These are phyloP conservation scores for Helenozyma rhizophorensis DNA, from an alignment of 805 yeast genomes.

Conservation along the genomic window DNA sequence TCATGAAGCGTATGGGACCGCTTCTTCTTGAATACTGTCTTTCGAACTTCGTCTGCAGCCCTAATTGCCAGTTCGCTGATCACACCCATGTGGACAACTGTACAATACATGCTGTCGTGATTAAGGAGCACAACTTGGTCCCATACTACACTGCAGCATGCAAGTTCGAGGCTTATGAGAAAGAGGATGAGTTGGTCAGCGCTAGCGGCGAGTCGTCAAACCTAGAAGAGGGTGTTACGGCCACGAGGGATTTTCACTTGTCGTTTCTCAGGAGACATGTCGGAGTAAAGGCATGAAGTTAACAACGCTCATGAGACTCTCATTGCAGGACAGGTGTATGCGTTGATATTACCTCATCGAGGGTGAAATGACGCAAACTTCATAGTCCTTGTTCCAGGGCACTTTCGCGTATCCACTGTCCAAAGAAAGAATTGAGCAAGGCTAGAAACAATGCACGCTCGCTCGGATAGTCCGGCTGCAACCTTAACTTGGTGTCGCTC, in stretches of 20 bases:
- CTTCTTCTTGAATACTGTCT: slow-evolving; percentile 21
- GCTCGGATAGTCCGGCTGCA: too few species aligned
- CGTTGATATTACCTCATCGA: too few species aligned
- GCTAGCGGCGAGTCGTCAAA: slow-evolving; percentile 11
- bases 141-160: slow-evolving; percentile 40
- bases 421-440: too few species aligned
- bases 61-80: slow-evolving; percentile 1
- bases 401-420: too few species aligned
- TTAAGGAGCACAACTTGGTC: slow-evolving; percentile 47
- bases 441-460: too few species aligned
- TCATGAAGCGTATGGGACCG: slow-evolving; percentile 37
- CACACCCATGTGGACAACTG: slow-evolving; percentile 15
- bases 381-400: too few species aligned
- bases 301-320: too few species aligned
- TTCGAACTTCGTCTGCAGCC: slow-evolving; percentile 12
- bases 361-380: too few species aligned
- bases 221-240: slow-evolving; percentile 37
- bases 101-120: slow-evolving; percentile 36
- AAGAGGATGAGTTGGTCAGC: slow-evolving; percentile 13
- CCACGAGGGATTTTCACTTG: slow-evolving; percentile 37
- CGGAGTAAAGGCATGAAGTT: background rate
- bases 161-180: slow-evolving; percentile 29
- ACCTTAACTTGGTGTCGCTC: too few species aligned
- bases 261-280: slow-evolving; percentile 29
- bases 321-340: too few species aligned